Percentiles rank a stretch among this genome's conserved stretches.
Evolutionary conservation across 2,329 filamentous ascomycete species (phyloP).

Genomic region (Colletotrichum camelliae): DNA sequence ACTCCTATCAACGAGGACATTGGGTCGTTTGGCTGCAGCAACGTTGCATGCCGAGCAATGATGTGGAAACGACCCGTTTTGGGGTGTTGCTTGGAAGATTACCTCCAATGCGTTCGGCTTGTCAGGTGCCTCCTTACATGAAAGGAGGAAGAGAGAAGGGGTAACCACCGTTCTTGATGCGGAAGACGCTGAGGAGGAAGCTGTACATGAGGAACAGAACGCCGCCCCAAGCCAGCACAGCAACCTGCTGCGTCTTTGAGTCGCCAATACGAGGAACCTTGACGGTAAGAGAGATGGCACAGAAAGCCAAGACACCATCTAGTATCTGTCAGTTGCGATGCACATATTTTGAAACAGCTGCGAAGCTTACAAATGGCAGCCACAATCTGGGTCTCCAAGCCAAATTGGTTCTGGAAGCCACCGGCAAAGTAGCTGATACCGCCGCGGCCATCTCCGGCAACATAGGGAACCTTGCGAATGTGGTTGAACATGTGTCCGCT

Average conservation of each 20-base stretch:
- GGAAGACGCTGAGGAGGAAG: conserved; percentile 92
- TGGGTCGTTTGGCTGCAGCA: neutral
- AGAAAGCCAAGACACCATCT: conserved; percentile 80
- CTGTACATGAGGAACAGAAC: conserved; percentile 87
- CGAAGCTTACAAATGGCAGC: conserved; percentile 84
- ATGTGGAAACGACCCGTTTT: neutral
- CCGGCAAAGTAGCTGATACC: conserved; percentile 89
- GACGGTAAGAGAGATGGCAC: conserved; percentile 86
- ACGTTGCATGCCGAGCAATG: neutral
- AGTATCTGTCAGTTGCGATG: conserved; percentile 49
- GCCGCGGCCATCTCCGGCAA: conserved; percentile 81
- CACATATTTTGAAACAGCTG: neutral
- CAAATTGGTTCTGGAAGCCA: conserved; percentile 93
- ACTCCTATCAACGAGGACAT: neutral
- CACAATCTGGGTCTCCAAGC: conserved; percentile 93
- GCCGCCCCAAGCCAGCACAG: conserved; percentile 79
- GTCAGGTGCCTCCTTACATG: conserved; percentile 46
- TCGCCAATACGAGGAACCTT: conserved; percentile 92
- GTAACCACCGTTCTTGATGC: conserved; percentile 93
- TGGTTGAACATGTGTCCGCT: conserved; percentile 99
- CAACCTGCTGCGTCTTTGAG: conserved; percentile 77
- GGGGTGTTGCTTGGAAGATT: neutral
- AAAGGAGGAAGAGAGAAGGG: conserved; percentile 95
- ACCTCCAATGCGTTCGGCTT: neutral
- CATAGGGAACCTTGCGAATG: conserved; percentile 94